phyloP scores from a whole-genome alignment of 2,329 filamentous ascomycete genomes.

The Diaporthe australafricana region DNA sequence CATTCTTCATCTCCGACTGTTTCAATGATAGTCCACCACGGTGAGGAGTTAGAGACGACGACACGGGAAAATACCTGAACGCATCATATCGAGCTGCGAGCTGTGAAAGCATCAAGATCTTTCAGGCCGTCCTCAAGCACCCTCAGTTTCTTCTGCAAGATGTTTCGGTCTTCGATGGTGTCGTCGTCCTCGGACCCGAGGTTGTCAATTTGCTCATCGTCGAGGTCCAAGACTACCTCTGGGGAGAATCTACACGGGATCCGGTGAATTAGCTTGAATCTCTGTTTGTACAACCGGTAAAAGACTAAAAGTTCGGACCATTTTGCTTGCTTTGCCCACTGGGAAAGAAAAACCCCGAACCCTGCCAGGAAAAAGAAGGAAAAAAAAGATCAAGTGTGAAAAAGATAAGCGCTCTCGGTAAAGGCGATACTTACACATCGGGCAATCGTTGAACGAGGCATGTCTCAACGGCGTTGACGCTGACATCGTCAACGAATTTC shows the following conservation, averaged over 20 bases:
- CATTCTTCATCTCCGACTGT: neutral
- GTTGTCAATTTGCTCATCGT: conserved; percentile 40
- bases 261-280: neutral
- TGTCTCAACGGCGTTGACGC: conserved; percentile 43
- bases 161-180: conserved; percentile 39
- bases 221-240: conserved; percentile 43
- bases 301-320: too few species aligned
- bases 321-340: too few species aligned
- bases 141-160: conserved; percentile 39
- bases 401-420: too few species aligned
- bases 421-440: conserved; percentile 41
- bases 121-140: conserved; percentile 42
- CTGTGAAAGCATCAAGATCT: conserved; percentile 43
- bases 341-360: conserved; percentile 1
- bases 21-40: neutral
- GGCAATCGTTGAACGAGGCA: conserved; percentile 44
- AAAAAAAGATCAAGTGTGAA: too few species aligned
- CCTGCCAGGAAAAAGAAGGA: too few species aligned
- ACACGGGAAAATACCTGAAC: neutral
- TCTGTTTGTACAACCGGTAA: too few species aligned
- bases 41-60: neutral
- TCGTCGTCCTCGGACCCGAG: conserved; percentile 43
- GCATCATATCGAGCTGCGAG: conserved; percentile 35
- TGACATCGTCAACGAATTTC: conserved; percentile 45
- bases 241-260: conserved; percentile 39